Base-by-base conservation (phyloP, 1,284 basidiomycete genomes). In the Clitocybe nebularis region DNA sequence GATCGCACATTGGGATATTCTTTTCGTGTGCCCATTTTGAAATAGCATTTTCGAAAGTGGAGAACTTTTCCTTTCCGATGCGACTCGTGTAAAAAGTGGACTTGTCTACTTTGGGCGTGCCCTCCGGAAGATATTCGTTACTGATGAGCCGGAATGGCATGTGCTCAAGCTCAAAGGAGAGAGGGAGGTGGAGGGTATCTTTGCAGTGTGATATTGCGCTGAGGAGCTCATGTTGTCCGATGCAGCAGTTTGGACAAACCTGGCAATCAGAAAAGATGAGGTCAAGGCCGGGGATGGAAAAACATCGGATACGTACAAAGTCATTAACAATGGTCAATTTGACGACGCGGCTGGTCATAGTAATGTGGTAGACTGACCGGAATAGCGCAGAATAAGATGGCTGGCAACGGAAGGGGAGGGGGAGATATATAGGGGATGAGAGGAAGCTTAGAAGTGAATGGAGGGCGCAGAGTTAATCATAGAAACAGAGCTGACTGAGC, bases 231-330 rank as follows among this genome's bases (percentile, higher is more conserved):
- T 80, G 77, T 60, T 83, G 77, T 9, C 77, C 80, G 48, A 91
- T 75, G 62, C 79, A 86, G 61, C 85, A 89, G 67, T 83, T 88
- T 43, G 75, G 71, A 58, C 86, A 89, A 35, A 74, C 67, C 84
- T 88, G 55, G n/a, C n/a, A n/a, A n/a, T n/a, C n/a, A n/a, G n/a
- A n/a, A n/a, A 5, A 23, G 36, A 36, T 32, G 24, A 34, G 39
- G 23, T 35, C 13, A 39, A 33, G 41, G 35, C 21, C 22, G 39
- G 41, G 38, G 37, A 30, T 26, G 30, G 51, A 51, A 36, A 46
- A 39, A 39, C 37, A 46, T 29, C 17, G 30, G 21, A 35, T 32
- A 70, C 81, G 55, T 53, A 84, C 83, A 45, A 85, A 77, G 64
- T 88, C 85, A 43, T 79, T 84, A 57, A 87, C 75, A 54, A 87